Conservation (phyloP, 805 yeast genomes). For the Cyberlindnera xishuangbannaensis region DNA sequence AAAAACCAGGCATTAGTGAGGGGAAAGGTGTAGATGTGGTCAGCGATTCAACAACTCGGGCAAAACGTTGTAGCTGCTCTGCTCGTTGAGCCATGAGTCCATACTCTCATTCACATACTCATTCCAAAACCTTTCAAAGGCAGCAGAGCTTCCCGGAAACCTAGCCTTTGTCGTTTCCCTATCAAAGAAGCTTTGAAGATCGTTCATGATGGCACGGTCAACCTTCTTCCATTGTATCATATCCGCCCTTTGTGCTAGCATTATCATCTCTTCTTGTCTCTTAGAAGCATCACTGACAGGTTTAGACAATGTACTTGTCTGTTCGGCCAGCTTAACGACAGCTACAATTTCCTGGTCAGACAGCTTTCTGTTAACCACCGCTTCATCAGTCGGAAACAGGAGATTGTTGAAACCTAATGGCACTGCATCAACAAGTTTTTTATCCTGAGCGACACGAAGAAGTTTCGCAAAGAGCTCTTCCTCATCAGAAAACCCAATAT, state of each 20-base stretch:
- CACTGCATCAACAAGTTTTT: constrained; percentile 5
- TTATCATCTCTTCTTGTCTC: too few relatives aligned
- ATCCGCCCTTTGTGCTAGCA: constrained; percentile 2
- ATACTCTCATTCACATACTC: constrained; percentile 16
- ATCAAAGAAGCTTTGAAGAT: constrained; percentile 13
- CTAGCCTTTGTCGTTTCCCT: constrained; percentile 2
- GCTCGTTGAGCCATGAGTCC: constrained; percentile 8
- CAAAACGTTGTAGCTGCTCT: too few relatives aligned
- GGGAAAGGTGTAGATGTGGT: too few relatives aligned
- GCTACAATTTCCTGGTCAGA: constrained; percentile 30
- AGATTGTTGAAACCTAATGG: constrained; percentile 24
- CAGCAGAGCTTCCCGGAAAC: constrained; percentile 13
- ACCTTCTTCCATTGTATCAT: constrained; percentile 4
- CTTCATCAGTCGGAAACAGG: constrained; percentile 34
- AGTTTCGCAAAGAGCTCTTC: constrained; percentile 15
- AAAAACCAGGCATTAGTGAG: too few relatives aligned
- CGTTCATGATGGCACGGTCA: constrained; percentile 10
- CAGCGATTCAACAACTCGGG: too few relatives aligned
- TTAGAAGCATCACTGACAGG: too few relatives aligned
- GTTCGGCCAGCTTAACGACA: constrained; percentile 4
- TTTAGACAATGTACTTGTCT: neutral
- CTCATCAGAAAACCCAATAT: constrained; percentile 4
- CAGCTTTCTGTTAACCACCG: constrained; percentile 26
- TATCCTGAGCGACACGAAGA: constrained; percentile 10
- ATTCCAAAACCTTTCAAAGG: constrained; percentile 14